Base-by-base conservation (phyloP, 2,329 filamentous ascomycete genomes). In the Botryosphaeria dothidea region DNA sequence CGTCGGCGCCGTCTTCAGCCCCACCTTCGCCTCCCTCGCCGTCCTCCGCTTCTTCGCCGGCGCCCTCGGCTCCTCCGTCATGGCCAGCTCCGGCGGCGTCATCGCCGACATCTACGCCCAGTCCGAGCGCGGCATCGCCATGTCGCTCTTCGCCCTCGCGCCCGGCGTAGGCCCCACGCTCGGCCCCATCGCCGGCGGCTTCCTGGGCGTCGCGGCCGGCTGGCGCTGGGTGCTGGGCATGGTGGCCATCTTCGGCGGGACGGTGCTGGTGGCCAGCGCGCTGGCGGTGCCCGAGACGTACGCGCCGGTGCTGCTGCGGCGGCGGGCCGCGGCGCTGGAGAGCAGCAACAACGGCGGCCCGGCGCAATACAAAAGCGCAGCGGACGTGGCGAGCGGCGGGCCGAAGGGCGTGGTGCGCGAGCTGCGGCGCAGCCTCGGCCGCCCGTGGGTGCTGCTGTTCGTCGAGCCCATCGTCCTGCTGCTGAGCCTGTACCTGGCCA, bases 191-290 rank as follows among this genome's bases (percentile, higher is more conserved):
- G 84, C 85, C 5, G 87, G 87, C 67, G 88, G 88, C 2, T 92
- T 91, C 74, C 78, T 91, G 1, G 86, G 87, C 9, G 82, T 88
- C 73, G 80, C 82, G 2, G 83, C 82, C 13, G 88, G 88, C n/a
- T 91, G 90, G 90, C 81, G 87, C 70, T 91, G 89, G 90, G 85
- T 91, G 21, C 81, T 86, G 73, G 87, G 86, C 1, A 75, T 90
- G 57, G 82, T 88, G 71, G 82, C 73, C n/a, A 79, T 74, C n/a
- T 78, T 80, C 68, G 73, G 76, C 23, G 81, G 80, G 65, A 72
- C 79, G 0, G 76, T 81, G 45, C 81, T 78, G 75, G 75, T 82
- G 19, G 68, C 79, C 1, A 71, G 72, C 11, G 67, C 74, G 1
- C 64, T 85, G 25, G 68, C 77, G 4, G 66, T 82, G 0, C 81